A percentile compares a stretch with the other conserved stretches of the same genome.
Evolutionary conservation across 345 rosid genomes (phyloP).

Genomic region (Alliaria petiolata): DNA sequence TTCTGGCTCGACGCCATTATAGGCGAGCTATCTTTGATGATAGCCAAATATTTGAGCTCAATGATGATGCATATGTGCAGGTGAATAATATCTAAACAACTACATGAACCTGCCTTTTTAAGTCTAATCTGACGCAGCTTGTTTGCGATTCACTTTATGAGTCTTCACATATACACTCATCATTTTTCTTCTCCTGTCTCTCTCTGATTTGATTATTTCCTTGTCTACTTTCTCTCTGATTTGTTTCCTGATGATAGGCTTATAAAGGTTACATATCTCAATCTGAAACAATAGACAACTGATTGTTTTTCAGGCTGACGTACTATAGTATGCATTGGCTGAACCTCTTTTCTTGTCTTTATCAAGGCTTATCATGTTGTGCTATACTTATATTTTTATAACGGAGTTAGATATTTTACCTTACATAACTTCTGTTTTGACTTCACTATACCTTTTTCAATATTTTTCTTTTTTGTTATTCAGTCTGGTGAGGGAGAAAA

Average conservation of each 20-base stretch:
- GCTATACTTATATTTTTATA: not conserved
- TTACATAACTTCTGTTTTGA: not conserved
- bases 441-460: not conserved
- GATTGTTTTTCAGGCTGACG: not conserved
- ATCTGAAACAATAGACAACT: not conserved
- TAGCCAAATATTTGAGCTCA: slow-evolving; percentile 30
- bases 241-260: not conserved
- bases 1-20: slow-evolving; percentile 49
- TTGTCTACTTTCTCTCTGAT: not conserved
- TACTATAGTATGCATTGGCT: not conserved
- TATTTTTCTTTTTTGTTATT: not conserved
- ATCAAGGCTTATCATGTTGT: not conserved
- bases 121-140: not conserved
- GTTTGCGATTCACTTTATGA: not conserved
- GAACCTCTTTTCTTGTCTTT: not conserved
- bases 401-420: not conserved
- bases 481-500: slow-evolving; percentile 53
- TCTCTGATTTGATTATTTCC: not conserved
- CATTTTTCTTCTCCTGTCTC: not conserved
- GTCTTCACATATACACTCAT: not conserved
- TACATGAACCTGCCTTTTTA: not conserved
- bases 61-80: slow-evolving; percentile 62
- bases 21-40: slow-evolving; percentile 49
- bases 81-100: slow-evolving; percentile 21
- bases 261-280: not conserved